phyloP scores from a whole-genome alignment of 257 asterid genomes.

The Plantago elongata region DNA sequence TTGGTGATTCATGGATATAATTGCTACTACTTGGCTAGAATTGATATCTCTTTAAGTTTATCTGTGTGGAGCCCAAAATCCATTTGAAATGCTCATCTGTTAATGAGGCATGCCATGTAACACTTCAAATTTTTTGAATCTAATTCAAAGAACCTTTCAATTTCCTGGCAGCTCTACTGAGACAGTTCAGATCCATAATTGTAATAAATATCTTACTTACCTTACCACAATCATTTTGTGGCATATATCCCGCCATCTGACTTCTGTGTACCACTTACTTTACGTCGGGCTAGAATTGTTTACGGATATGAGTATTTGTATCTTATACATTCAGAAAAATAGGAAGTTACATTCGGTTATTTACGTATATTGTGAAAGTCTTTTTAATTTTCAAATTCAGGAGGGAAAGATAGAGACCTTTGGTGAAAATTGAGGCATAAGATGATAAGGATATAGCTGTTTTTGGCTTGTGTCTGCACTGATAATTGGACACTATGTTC shows the following conservation, averaged over 20 bases:
- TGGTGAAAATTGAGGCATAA: slow-evolving; percentile 13
- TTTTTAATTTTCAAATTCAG: not conserved
- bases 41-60: too few species aligned
- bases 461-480: slow-evolving; percentile 22
- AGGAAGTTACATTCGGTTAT: too few species aligned
- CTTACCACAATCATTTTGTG: too few species aligned
- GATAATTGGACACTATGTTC: slow-evolving; percentile 35
- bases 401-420: slow-evolving; percentile 2
- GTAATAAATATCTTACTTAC: slow-evolving; percentile 27
- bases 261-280: too few species aligned
- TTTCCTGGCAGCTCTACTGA: slow-evolving; percentile 33
- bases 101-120: not conserved
- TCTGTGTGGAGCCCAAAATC: not conserved
- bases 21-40: too few species aligned
- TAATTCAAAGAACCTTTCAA: slow-evolving; percentile 24
- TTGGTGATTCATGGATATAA: too few species aligned
- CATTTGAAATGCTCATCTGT: not conserved
- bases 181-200: slow-evolving; percentile 27
- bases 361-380: not conserved
- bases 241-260: too few species aligned
- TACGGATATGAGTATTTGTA: too few species aligned
- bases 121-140: slow-evolving; percentile 9
- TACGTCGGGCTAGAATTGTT: too few species aligned
- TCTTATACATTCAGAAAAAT: too few species aligned
- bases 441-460: slow-evolving; percentile 38